Base-by-base conservation (phyloP, 352 stramenopile genomes). In the Phytopythium cucurbitacearum region DNA sequence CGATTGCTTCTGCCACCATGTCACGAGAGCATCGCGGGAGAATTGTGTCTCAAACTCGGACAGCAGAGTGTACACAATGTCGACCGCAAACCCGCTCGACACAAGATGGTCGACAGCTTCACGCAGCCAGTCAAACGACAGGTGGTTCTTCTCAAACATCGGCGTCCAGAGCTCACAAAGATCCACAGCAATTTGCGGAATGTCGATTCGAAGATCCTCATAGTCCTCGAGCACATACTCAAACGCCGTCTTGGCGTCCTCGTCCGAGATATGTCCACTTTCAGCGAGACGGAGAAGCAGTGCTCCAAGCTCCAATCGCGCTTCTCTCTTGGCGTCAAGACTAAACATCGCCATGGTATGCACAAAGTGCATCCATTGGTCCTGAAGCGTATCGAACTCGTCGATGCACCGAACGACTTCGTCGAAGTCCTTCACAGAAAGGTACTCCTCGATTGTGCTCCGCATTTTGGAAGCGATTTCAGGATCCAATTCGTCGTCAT, bases 371-470 rank as follows among this genome's bases (percentile, higher is more conserved):
- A 62, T 69, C 82, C 82, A 91, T 7, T 65, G 56, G 52, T 79
- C 55, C 7, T 59, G 42, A 33, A 73, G 53, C 0, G 34, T 43
- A 7, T 72, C 75, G 10, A 91, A 57, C 51, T 95, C 85, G 7
- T 90, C 61, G 9, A 94, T 69, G 53, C 85, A 95, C 32, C 72
- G 65, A 49, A 91, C 77, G 32, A 92, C 62, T 59, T 95, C 85
- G 28, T 67, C 60, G 5, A 91, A 55, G 36, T 95, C 85, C 38
- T 89, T 87, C 11, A 90, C 69, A 1, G 71, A 75, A 7, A 95
- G 40, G 36, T 88, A 95, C 65, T 95, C 85, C 28, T 91, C 74
- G 7, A 95, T 52, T 2, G 78, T 91, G 48, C 57, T 83, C 32
- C 76, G 69, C 69, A 95, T 72, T 53, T 88, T 90, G 10, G 51